Evolutionary conservation across 768 basidiomycete species (phyloP), one percentile per base, ranked within the genome.

Genomic region (Boletus sp.): DNA sequence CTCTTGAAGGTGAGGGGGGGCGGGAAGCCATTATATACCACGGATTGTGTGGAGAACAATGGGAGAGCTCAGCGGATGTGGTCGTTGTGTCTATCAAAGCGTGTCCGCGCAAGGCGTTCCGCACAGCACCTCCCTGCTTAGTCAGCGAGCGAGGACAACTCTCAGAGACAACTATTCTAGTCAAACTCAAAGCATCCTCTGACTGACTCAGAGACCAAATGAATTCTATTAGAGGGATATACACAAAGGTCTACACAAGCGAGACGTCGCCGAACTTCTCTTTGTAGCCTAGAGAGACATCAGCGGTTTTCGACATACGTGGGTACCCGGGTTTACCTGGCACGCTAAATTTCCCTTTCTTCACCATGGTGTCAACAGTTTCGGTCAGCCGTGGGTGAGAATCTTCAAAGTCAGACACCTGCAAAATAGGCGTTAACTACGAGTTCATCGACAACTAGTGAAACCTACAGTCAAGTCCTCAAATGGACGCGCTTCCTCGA

Each of bases 291-390:
- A 65, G 35, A 50, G 28, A 47, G 46, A 55, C 40, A 39, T 63
- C 33, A 56, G 60, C n/a, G 10, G 36, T 17, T 29, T 35, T 47
- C 32, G 17, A 17, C 24, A 24, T 17, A 40, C 1, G 30, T 15
- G 15, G 2, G 4, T 18, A 15, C 15, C 15, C 18, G 15, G 15
- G 17, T 80, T 52, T 71, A 88, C 94, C 95, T 67, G 96, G 96
- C 56, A 98, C 95, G 67, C 89, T 93, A 89, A 93, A 97, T 80
- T 98, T 97, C 75, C 95, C 95, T 79, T 98, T 94, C 84, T 89
- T 87, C 61, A 98, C 74, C 94, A 97, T 96, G 64, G 81, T 90
- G 78, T 98, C 93, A 57, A 97, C 92, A 42, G 90, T 86, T 75
- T 97, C 86, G 39, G 80, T 77, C 73, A 98, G 86, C 74, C 92